phyloP scores from a whole-genome alignment of 352 stramenopile species.

The Phytophthora capsici region DNA sequence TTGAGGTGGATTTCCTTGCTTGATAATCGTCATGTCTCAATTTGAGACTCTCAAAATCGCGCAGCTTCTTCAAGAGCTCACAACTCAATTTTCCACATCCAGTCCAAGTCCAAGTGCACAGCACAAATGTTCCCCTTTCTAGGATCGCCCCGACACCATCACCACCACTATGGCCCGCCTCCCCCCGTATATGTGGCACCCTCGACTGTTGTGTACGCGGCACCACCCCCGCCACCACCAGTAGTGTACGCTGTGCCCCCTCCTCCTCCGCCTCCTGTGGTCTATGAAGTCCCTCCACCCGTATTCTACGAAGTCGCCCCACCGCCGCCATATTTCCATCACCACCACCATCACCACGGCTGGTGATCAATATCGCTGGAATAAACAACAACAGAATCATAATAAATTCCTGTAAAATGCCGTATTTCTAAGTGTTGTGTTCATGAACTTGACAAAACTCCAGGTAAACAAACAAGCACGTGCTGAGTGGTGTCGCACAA shows the following conservation, averaged over 20 bases:
- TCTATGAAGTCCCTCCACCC: slow-evolving; percentile 1
- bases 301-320: slow-evolving; percentile 12
- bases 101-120: slow-evolving; percentile 4
- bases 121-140: slow-evolving; percentile 1
- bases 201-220: slow-evolving; percentile 6
- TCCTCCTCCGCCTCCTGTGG: not conserved
- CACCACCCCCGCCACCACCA: slow-evolving; percentile 3
- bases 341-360: slow-evolving; percentile 11
- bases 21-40: not conserved
- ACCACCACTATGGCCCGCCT: slow-evolving; percentile 12
- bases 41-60: too few relatives aligned
- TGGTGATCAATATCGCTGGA: slow-evolving; percentile 7
- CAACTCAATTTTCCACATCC: slow-evolving; percentile 6
- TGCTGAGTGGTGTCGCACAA: not conserved
- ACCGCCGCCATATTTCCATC: slow-evolving; percentile 12
- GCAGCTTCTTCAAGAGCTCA: not conserved
- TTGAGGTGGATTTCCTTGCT: not conserved
- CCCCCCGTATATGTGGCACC: not conserved
- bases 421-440: not conserved
- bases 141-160: slow-evolving; percentile 11
- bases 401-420: slow-evolving; percentile 8
- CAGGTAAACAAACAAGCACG: slow-evolving; percentile 8
- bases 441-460: not conserved
- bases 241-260: slow-evolving; percentile 3
- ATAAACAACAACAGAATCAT: not conserved